Conservation (phyloP, 495 filamentous ascomycete genomes). For the Hyphodiscus hymeniophilus region DNA sequence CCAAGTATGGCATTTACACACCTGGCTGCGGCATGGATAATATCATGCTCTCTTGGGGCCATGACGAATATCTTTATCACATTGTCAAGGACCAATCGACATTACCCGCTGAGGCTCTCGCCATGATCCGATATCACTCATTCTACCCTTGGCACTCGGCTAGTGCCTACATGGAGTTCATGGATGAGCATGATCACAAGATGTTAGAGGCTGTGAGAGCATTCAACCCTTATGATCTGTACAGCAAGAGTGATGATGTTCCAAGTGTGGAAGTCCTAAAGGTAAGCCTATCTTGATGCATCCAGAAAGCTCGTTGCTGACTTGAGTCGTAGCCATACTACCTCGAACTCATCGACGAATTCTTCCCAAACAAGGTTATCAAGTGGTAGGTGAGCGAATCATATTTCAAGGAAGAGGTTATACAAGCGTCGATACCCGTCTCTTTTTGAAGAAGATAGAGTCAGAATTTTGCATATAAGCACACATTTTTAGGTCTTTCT, state of each 20-base stretch:
- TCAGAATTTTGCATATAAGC: no score
- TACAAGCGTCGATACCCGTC: no score
- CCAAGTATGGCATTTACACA: conserved; percentile 68
- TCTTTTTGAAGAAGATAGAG: no score
- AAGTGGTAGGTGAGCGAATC: conserved; percentile 50
- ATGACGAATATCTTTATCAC: conserved; percentile 87
- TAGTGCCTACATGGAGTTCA: conserved; percentile 69
- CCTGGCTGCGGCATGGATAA: conserved; percentile 72
- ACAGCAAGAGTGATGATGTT: conserved; percentile 82
- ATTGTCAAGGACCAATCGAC: conserved; percentile 70
- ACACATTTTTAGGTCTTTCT: no score
- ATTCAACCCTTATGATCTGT: conserved; percentile 88
- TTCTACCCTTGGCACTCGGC: conserved; percentile 88
- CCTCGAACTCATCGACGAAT: conserved; percentile 75
- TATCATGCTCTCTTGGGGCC: conserved; percentile 85
- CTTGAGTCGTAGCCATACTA: conserved; percentile 57
- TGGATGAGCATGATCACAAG: conserved; percentile 70
- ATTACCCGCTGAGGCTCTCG: conserved; percentile 70
- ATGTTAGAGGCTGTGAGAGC: conserved; percentile 75
- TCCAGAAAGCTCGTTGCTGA: neutral
- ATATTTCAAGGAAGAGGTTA: no score
- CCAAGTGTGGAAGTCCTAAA: conserved; percentile 67
- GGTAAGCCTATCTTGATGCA: conserved; percentile 25
- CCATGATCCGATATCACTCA: conserved; percentile 84
- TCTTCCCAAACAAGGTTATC: conserved; percentile 67